phyloP scores from a whole-genome alignment of 148 eudicot genomes.

The Fagopyrum tataricum region DNA sequence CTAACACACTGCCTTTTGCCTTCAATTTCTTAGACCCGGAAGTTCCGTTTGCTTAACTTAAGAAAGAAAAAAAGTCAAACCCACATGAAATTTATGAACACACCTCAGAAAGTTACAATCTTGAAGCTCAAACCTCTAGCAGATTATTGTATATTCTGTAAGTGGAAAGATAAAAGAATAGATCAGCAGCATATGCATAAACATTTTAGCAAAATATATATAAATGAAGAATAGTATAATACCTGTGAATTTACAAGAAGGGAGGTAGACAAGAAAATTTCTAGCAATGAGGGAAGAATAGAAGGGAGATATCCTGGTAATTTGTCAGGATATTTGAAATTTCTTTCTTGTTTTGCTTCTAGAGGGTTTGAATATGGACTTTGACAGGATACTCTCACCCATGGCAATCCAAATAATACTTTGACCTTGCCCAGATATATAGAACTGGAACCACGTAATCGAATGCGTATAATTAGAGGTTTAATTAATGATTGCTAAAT shows the following conservation, averaged over 20 bases:
- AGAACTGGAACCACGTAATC: not conserved
- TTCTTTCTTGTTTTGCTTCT: not conserved
- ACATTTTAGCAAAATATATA: not conserved
- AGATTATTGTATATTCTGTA: not conserved
- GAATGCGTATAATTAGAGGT: not conserved
- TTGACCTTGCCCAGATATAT: not conserved
- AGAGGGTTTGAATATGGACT: not conserved
- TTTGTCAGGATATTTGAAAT: not conserved
- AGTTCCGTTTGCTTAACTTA: not conserved
- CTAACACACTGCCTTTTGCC: not conserved
- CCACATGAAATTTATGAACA: not conserved
- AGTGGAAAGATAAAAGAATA: not conserved
- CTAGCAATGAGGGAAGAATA: not conserved
- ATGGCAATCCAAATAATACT: not conserved
- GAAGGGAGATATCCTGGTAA: not conserved
- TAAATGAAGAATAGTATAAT: not conserved
- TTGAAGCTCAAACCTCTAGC: not conserved
- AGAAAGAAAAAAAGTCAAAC: not conserved
- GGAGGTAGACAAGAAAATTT: not conserved
- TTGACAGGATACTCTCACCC: not conserved
- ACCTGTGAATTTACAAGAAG: slow-evolving; percentile 4
- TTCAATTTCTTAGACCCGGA: slow-evolving; percentile 2
- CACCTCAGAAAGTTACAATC: not conserved
- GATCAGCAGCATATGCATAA: not conserved
- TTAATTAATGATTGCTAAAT: not conserved